phyloP scores from a whole-genome alignment of 169 alveolate genomes.

The Plasmodium vinckei region DNA sequence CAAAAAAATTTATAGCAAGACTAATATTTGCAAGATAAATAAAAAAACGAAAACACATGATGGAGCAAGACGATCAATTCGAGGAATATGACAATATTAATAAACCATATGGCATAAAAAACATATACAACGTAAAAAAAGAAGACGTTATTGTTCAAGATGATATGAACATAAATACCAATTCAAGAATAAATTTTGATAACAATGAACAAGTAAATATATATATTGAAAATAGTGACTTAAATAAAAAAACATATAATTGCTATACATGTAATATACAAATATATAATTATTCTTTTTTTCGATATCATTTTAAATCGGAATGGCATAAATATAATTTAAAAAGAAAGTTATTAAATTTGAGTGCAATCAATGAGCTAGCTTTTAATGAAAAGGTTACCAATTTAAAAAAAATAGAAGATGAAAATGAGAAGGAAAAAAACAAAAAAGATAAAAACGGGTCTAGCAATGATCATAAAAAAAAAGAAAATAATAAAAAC shows the following conservation, averaged over 20 bases:
- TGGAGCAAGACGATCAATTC: neutral
- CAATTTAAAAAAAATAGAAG: constrained; percentile 36
- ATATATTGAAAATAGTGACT: constrained; percentile 51
- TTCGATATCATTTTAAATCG: constrained; percentile 86
- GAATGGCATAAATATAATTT: constrained; percentile 91
- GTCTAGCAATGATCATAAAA: constrained; percentile 19
- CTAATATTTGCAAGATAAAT: too few relatives aligned
- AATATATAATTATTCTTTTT: constrained; percentile 69
- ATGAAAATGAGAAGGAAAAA: constrained; percentile 5
- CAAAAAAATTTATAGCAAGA: too few relatives aligned
- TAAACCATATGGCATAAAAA: constrained; percentile 28
- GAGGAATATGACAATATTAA: neutral
- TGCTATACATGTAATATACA: constrained; percentile 75
- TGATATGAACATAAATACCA: constrained; percentile 31
- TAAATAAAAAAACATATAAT: constrained; percentile 47
- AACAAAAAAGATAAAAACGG: constrained; percentile 16
- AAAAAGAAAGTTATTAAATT: constrained; percentile 84
- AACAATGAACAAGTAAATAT: constrained; percentile 66
- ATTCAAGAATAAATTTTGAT: constrained; percentile 23
- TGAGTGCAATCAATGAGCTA: constrained; percentile 75
- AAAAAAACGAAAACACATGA: neutral
- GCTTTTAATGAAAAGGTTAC: constrained; percentile 77
- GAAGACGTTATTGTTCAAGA: constrained; percentile 53
- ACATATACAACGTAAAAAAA: constrained; percentile 41
- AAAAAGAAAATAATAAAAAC: constrained; percentile 28